A percentile compares a stretch with the other conserved stretches of the same genome.
Evolutionary conservation across 345 rosid species (phyloP).

Genomic region (Ricinus communis): DNA sequence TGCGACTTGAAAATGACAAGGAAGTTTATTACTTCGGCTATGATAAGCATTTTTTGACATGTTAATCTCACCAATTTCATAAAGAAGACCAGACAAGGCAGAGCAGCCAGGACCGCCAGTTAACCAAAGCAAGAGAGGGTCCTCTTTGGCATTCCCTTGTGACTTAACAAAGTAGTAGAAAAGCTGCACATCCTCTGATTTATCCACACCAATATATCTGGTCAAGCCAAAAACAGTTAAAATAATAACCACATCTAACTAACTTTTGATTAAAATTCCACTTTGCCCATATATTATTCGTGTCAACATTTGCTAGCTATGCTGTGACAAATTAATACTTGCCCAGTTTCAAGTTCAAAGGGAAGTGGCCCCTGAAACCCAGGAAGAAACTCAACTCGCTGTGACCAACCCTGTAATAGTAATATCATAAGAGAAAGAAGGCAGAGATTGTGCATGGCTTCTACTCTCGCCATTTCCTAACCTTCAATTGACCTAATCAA

Average conservation of each 20-base stretch:
- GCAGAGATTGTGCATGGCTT: neutral
- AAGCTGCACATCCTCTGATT: conserved; percentile 31
- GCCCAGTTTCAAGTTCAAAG: conserved; percentile 30
- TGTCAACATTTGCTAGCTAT: no score
- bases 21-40: no score
- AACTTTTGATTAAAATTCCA: no score
- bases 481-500: neutral
- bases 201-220: conserved; percentile 28
- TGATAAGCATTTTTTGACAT: no score
- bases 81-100: conserved; percentile 20
- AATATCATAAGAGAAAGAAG: neutral
- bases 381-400: conserved; percentile 16
- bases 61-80: conserved; percentile 19
- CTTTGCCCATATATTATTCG: no score
- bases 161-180: conserved; percentile 31
- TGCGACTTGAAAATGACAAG: no score
- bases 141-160: neutral
- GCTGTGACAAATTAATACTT: neutral
- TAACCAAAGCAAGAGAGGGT: conserved; percentile 31
- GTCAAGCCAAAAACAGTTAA: neutral
- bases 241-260: no score
- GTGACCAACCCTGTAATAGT: neutral
- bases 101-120: conserved; percentile 35
- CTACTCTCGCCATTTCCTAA: no score
- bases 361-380: conserved; percentile 31